A percentile compares a stretch with the other conserved stretches of the same genome.
These are phyloP conservation scores for Coniochaeta ligniaria DNA, from an alignment of 2,329 filamentous ascomycete species.

Conservation along the genomic window DNA sequence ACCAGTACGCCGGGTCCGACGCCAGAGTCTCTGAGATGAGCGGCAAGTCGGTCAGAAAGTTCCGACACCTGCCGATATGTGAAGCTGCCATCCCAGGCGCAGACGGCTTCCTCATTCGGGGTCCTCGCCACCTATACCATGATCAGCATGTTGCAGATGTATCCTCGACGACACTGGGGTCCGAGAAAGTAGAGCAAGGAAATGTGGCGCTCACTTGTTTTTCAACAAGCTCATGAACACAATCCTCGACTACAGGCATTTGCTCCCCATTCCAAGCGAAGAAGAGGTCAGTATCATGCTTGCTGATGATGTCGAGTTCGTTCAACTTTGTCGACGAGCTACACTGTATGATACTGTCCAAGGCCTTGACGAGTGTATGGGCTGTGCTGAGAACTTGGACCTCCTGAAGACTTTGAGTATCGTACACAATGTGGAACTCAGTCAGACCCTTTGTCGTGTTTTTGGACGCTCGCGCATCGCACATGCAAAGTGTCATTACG, in stretches of 20 bases:
- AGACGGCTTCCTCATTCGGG: conserved; percentile 23
- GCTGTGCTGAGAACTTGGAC: not conserved
- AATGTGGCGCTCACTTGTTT: not conserved
- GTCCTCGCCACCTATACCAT: not conserved
- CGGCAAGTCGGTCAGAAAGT: conserved; percentile 30
- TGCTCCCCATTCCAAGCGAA: not conserved
- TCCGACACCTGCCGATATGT: conserved; percentile 37
- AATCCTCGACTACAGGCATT: not conserved
- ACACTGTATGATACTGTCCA: not conserved
- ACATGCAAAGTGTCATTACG: not conserved
- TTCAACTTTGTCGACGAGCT: not conserved
- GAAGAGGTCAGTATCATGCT: not conserved
- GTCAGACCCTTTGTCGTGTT: not conserved
- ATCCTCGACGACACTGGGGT: not conserved
- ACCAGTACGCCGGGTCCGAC: conserved; percentile 24
- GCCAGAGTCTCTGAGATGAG: conserved; percentile 26
- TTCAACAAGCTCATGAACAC: not conserved
- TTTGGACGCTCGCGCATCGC: not conserved
- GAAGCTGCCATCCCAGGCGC: conserved; percentile 42
- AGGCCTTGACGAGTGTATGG: not conserved
- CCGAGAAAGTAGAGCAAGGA: not conserved
- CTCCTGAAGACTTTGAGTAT: not conserved
- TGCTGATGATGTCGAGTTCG: not conserved
- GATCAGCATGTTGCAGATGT: not conserved
- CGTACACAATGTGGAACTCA: not conserved